A percentile compares a stretch with the other conserved stretches of the same genome.
Evolutionary conservation across 75 land plant species (phyloP).

Genomic region (Adiantum capillusveneris): DNA sequence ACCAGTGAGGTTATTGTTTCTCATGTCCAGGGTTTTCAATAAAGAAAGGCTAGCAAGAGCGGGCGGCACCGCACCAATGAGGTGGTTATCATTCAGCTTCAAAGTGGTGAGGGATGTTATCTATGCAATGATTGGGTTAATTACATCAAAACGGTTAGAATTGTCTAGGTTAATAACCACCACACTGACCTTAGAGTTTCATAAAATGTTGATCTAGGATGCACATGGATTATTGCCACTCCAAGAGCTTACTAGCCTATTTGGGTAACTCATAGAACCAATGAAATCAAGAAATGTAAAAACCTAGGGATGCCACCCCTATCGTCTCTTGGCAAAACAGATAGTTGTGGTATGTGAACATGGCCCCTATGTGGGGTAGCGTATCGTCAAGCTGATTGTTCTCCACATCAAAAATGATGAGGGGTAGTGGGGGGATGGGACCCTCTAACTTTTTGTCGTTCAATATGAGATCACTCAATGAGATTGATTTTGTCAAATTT

Average conservation of each 20-base stretch:
- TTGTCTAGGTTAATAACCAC: conserved; percentile 34
- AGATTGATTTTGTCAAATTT: conserved; percentile 28
- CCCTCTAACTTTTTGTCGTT: conserved; percentile 64
- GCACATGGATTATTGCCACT: conserved; percentile 70
- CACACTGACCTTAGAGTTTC: conserved; percentile 24
- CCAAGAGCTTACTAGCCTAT: conserved; percentile 46
- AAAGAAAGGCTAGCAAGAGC: conserved; percentile 28
- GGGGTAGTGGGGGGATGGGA: conserved; percentile 28
- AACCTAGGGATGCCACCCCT: conserved; percentile 35
- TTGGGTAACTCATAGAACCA: conserved; percentile 48
- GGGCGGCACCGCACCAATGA: conserved; percentile 53
- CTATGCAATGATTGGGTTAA: conserved; percentile 62
- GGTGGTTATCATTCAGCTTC: conserved; percentile 39
- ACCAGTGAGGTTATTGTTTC: conserved; percentile 64
- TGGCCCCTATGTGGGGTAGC: conserved; percentile 27
- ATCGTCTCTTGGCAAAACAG: conserved; percentile 35
- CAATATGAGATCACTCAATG: conserved; percentile 43
- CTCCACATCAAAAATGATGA: conserved; percentile 31
- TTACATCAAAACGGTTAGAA: conserved; percentile 32
- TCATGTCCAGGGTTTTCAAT: conserved; percentile 53
- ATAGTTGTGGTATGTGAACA: conserved; percentile 12
- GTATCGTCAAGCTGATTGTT: conserved; percentile 64
- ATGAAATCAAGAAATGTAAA: conserved; percentile 44
- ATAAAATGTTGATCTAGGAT: conserved; percentile 48
- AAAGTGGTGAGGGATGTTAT: conserved; percentile 36